Base-by-base conservation (phyloP, 164 flowering plant species). In the Saururus chinensis region DNA sequence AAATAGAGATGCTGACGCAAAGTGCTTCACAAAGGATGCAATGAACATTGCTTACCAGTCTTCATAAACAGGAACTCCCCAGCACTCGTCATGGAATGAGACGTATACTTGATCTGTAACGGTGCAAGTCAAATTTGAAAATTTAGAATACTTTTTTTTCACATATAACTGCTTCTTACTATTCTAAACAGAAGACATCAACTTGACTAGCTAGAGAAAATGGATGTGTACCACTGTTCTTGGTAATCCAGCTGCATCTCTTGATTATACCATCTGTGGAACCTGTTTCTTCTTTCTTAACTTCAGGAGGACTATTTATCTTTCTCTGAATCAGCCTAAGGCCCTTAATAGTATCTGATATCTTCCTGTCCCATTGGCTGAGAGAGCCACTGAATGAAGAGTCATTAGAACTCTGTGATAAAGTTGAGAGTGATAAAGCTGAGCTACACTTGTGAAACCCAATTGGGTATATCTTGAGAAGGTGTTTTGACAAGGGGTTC, bases 21-120 rank as follows among this genome's bases (percentile, higher is more conserved):
- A 45, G 17, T 45, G 1, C 49, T 17, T 45, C 17, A 45, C 3
- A 41, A 41, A 41, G 45, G 8, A 13, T 9, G 45, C 45, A 41
- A 41, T 41, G 23, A 19, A 23, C 37, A 7, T n/a, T 40, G 64
- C 86, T 68, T 77, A 86, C 98, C 80, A 79, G 76, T 92, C 93
- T 49, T 89, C 85, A 62, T 87, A 89, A 45, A 79, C 83, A 14
- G 96, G 93, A 68, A 92, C 95, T 57, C 98, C 98, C 96, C 96
- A 92, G 49, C 71, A 67, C 68, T 86, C 85, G 22, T 92, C 98
- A 52, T 92, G 96, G 72, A 87, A 92, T 2, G 68, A 58, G 40
- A 92, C 84, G 52, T 89, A 87, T 19, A 65, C 78, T 64, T 77
- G 74, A 80, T 92, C 96, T 87, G 86, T 25, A 4, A 58, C 42